Evolutionary conservation across 75 land plant species (phyloP).

Genomic region (Cupressus sempervirens): DNA sequence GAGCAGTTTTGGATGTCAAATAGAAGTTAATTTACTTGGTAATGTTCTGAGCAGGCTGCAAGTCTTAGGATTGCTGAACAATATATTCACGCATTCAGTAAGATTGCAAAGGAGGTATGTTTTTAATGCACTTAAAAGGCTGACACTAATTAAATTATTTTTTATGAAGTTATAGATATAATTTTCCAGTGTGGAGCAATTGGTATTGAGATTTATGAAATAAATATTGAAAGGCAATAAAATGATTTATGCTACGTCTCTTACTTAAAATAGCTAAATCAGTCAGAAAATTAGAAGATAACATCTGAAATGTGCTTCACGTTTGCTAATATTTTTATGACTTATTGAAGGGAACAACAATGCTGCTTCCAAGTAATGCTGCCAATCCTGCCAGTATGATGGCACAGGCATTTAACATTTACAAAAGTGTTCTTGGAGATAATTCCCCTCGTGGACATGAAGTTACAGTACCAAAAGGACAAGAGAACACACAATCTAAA

Average conservation of each 20-base stretch:
- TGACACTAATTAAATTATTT: not conserved
- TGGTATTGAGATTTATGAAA: not conserved
- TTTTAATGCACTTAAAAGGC: not conserved
- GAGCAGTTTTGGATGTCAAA: not conserved
- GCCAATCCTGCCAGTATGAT: constrained; percentile 72
- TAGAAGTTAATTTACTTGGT: not conserved
- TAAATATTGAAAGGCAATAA: not conserved
- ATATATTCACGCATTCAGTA: constrained; percentile 75
- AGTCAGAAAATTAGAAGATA: not conserved
- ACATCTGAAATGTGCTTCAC: not conserved
- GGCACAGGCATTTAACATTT: constrained; percentile 77
- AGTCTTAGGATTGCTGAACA: constrained; percentile 87
- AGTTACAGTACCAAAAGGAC: not conserved
- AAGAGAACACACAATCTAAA: not conserved
- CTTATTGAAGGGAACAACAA: constrained; percentile 63
- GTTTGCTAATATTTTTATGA: not conserved
- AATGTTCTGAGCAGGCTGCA: constrained; percentile 57
- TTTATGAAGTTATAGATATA: not conserved
- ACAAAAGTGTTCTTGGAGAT: constrained; percentile 48
- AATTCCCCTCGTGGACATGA: not conserved
- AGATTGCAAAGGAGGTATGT: constrained; percentile 84
- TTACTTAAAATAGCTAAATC: not conserved
- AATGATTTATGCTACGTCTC: not conserved
- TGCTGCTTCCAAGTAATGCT: constrained; percentile 73
- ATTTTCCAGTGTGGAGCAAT: not conserved